Base-by-base conservation (phyloP, 768 basidiomycete species). In the Chlorophyllum brunneum region DNA sequence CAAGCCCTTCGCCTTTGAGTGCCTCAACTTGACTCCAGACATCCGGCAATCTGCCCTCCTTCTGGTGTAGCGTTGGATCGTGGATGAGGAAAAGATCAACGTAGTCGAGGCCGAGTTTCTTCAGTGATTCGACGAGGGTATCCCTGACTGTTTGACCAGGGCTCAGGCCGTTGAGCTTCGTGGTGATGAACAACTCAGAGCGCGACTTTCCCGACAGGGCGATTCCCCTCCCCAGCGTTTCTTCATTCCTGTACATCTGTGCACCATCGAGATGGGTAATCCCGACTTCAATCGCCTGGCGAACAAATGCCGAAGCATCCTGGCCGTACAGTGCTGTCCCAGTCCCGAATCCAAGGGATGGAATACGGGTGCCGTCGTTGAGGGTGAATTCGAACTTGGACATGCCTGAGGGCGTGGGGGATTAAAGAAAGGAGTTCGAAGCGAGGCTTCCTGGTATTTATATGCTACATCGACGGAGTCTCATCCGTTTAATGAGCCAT, bases 61-160 rank as follows among this genome's bases (percentile, higher is more conserved):
- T 67, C 2, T 64, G 53, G 4, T 52, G 58, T 3, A 70, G 67
- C 34, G 62, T 61, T 1, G 81, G 69, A 38, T 58, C 61, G 59
- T 88, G 87, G 47, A 90, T 71, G 52, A 88, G 67, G 65, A 80
- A 87, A 50, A 86, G 63, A 60, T 87, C 84, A 10, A 87, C 80
- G 38, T 75, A 75, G 49, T 79, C 70, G 47, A 82, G 49, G 16
- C 64, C 66, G 4, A 88, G 69, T 60, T 77, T 78, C 60, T 71
- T 62, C 43, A 89, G 64, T 7, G 83, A 85, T n/a, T 64, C 68
- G 33, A 74, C 59, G 9, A 91, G 62, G 0, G 76, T 68, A 3
- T 72, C 69, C 46, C 69, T 73, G 29, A 86, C 78, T 2, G 72
- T 75, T 55, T 73, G 65, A 7, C 76, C 75, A 0, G 70, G 66